Evolutionary conservation across 116 monocot genomes (phyloP).

Genomic region (Dioscorea cayenensis): DNA sequence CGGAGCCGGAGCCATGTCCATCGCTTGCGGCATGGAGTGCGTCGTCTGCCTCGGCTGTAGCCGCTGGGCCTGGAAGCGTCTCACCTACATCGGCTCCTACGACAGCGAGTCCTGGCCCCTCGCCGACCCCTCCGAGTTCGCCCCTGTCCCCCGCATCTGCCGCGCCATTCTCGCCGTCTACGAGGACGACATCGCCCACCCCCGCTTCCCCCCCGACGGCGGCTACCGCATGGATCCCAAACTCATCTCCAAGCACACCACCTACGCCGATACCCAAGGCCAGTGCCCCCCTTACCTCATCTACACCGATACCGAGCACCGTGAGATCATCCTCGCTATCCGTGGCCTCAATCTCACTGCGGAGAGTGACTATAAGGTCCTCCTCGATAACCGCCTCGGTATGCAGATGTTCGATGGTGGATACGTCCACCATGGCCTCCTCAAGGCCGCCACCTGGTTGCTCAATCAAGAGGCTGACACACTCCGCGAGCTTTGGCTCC

Average conservation of each 20-base stretch:
- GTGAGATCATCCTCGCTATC: constrained; percentile 69
- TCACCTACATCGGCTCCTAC: constrained; percentile 82
- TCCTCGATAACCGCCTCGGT: constrained; percentile 70
- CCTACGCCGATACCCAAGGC: constrained; percentile 52
- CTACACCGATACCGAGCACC: constrained; percentile 46
- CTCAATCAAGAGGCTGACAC: constrained; percentile 56
- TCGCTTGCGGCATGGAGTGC: constrained; percentile 67
- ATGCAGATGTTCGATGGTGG: constrained; percentile 93
- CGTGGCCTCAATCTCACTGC: constrained; percentile 79
- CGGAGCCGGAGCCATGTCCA: constrained; percentile 34
- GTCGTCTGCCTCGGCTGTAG: constrained; percentile 78
- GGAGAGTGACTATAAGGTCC: constrained; percentile 76
- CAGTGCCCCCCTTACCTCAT: constrained; percentile 78
- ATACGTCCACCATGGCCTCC: constrained; percentile 73
- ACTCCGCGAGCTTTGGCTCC: constrained; percentile 25
- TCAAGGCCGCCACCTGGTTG: constrained; percentile 71
- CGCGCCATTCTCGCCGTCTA: constrained; percentile 78
- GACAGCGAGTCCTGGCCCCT: constrained; percentile 82
- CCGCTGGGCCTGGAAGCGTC: constrained; percentile 93
- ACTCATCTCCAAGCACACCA: constrained; percentile 50
- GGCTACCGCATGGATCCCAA: constrained; percentile 55
- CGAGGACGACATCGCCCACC: constrained; percentile 55
- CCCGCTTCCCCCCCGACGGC: constrained; percentile 46
- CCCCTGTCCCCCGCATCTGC: constrained; percentile 67
- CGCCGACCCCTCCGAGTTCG: constrained; percentile 45